Evolutionary conservation across 768 basidiomycete genomes (phyloP), one percentile per base, ranked within the genome.

Genomic region (Mycena indigotica): DNA sequence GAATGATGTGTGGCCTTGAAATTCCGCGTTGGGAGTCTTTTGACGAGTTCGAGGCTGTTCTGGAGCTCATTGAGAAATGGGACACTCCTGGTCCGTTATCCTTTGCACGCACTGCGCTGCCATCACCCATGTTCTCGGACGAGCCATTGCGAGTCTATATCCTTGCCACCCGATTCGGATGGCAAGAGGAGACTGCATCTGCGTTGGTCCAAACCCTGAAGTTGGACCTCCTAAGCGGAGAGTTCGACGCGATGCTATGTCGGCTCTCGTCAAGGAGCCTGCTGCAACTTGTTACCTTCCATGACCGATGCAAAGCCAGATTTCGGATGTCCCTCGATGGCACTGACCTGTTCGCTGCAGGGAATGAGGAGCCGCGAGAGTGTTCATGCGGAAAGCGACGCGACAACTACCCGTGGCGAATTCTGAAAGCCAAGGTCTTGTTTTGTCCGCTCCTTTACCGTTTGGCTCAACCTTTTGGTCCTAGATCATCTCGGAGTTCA

Each of bases 121-220:
- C 74, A 5, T 69, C 79, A 1, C 76, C 78, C 5, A 55, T 72
- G 12, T 78, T 81, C 59, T 73, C 77, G n/a, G 63, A 66, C 4
- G 69, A 77, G 13, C 80, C 82, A 2, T 61, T 83, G n/a, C 75
- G 79, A 19, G 69, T 82, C 10, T 83, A 82, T 55, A 77, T 72
- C 2, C 69, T 84, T 40, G 73, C 79, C 6, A 73, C 75, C 19
- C 73, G 73, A 28, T 76, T 73, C 53, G 76, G 73, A 5, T 82
- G 81, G 79, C 70, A 69, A 41, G 72, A 77, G 40, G 81, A 81
- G 64, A 73, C 76, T 5, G 70, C 70, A 57, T 54, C 74, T 12
- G 79, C 81, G 2, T 74, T 80, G 3, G 69, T 72, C 19, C 65
- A 72, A 35, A 80, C 82, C 8, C 65, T 84, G 21, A 62, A 63